These are phyloP conservation scores for Dorcoceras hygrometricum DNA, from an alignment of 257 asterid genomes.

Conservation along the genomic window DNA sequence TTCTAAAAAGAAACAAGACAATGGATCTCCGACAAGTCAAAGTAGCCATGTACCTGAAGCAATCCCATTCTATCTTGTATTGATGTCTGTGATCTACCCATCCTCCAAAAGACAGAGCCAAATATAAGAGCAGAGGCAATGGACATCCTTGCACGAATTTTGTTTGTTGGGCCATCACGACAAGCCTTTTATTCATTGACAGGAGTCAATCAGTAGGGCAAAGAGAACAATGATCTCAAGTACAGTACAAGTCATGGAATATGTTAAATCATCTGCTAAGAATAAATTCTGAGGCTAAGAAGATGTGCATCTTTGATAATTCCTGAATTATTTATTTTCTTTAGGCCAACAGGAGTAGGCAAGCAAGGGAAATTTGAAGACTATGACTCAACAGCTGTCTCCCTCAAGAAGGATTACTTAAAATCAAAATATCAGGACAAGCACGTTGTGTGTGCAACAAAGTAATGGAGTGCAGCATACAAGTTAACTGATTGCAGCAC, in stretches of 20 bases:
- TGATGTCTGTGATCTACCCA: slow-evolving; percentile 90
- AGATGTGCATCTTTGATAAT: slow-evolving; percentile 2
- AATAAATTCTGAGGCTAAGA: slow-evolving; percentile 18
- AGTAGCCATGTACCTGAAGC: slow-evolving; percentile 66
- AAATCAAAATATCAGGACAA: slow-evolving; percentile 12
- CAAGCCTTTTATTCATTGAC: slow-evolving; percentile 53
- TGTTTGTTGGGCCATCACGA: slow-evolving; percentile 98
- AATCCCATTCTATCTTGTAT: slow-evolving; percentile 96
- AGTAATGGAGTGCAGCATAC: slow-evolving; percentile 5
- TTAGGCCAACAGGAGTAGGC: slow-evolving; percentile 12
- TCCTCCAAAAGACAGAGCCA: slow-evolving; percentile 99
- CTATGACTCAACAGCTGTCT: slow-evolving; percentile 13
- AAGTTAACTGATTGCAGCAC: slow-evolving; percentile 5
- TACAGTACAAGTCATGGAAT: slow-evolving; percentile 19
- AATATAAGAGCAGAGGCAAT: slow-evolving; percentile 90
- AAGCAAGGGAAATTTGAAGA: slow-evolving; percentile 4
- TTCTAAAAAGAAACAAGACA: slow-evolving; percentile 17
- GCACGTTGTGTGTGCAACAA: neutral
- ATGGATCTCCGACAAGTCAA: slow-evolving; percentile 13
- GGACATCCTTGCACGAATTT: slow-evolving; percentile 96
- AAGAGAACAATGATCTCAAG: slow-evolving; percentile 19
- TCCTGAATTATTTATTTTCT: slow-evolving; percentile 12
- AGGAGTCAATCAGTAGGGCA: slow-evolving; percentile 25
- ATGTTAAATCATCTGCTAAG: slow-evolving; percentile 16
- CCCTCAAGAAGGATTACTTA: slow-evolving; percentile 14